phyloP scores from a whole-genome alignment of 2,329 filamentous ascomycete species.

The Phaeosphaeriaceae sp. region DNA sequence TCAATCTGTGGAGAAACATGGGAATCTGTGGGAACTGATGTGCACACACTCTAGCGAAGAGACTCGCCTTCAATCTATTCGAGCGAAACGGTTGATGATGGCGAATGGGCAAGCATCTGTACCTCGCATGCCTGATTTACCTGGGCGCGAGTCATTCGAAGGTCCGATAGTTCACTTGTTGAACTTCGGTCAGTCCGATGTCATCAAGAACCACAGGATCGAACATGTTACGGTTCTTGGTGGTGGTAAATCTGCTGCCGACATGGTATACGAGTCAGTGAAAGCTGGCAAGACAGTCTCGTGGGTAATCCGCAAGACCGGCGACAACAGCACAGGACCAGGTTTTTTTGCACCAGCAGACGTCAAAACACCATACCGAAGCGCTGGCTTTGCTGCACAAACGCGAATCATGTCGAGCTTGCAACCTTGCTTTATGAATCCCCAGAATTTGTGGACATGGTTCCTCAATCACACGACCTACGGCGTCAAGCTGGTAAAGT shows the following conservation, averaged over 20 bases:
- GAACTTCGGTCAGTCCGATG: constrained; percentile 39
- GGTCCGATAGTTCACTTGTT: constrained; percentile 41
- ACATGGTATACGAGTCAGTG: constrained; percentile 46
- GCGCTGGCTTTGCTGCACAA: constrained; percentile 7
- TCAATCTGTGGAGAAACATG: constrained; percentile 11
- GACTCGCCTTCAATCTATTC: neutral
- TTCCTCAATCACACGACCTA: constrained; percentile 17
- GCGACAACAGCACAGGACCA: constrained; percentile 32
- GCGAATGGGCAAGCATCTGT: constrained; percentile 30
- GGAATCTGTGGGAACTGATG: constrained; percentile 5
- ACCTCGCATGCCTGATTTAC: constrained; percentile 35
- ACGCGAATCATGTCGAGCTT: constrained; percentile 12
- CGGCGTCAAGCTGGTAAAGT: constrained; percentile 10
- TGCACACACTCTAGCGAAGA: constrained; percentile 5
- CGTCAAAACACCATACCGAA: constrained; percentile 9
- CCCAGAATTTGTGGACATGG: constrained; percentile 13
- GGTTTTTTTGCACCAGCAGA: constrained; percentile 31
- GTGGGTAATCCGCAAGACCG: constrained; percentile 42
- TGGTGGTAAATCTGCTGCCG: constrained; percentile 48
- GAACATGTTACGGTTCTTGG: constrained; percentile 43
- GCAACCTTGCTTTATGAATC: constrained; percentile 12
- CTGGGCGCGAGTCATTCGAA: constrained; percentile 31
- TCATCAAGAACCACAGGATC: constrained; percentile 22
- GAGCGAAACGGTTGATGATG: constrained; percentile 27
- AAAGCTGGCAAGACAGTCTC: constrained; percentile 42